Conservation (phyloP, 2,329 filamentous ascomycete genomes). For the Scytalidium lignicola region DNA sequence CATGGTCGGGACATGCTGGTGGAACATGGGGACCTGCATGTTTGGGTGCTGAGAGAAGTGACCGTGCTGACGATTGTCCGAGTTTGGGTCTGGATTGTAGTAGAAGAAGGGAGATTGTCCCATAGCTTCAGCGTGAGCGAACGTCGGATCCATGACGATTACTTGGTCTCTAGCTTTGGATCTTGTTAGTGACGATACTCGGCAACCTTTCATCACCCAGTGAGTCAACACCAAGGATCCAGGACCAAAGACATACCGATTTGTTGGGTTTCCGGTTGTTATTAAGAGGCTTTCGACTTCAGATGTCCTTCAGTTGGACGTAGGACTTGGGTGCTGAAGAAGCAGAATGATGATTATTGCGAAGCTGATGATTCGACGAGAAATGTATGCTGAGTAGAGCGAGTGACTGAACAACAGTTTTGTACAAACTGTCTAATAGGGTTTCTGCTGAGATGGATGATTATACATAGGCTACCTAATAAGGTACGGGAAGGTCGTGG, state of each 20-base stretch:
- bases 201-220: no score
- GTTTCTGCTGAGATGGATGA: slow-evolving; percentile 21
- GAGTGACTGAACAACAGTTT: slow-evolving; percentile 33
- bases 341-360: slow-evolving; percentile 4
- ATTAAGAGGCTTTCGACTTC: not conserved
- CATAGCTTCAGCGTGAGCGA: slow-evolving; percentile 47
- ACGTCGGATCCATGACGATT: slow-evolving; percentile 27
- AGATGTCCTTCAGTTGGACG: slow-evolving; percentile 2
- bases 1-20: slow-evolving; percentile 47
- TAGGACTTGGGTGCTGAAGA: slow-evolving; percentile 2
- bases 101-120: slow-evolving; percentile 78
- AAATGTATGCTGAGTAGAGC: slow-evolving; percentile 18
- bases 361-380: slow-evolving; percentile 1
- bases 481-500: slow-evolving; percentile 10
- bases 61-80: slow-evolving; percentile 68
- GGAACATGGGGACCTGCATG: slow-evolving; percentile 48
- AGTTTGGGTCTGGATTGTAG: slow-evolving; percentile 72
- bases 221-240: not conserved
- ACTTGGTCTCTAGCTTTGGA: slow-evolving; percentile 7
- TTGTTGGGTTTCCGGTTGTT: no score
- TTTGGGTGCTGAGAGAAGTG: slow-evolving; percentile 63
- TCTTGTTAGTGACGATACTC: no score
- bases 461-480: slow-evolving; percentile 27
- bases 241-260: not conserved
- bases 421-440: slow-evolving; percentile 28